Percentiles rank a stretch among this genome's conserved stretches.
phyloP scores from a whole-genome alignment of 768 basidiomycete genomes.

The Bullera alba region DNA sequence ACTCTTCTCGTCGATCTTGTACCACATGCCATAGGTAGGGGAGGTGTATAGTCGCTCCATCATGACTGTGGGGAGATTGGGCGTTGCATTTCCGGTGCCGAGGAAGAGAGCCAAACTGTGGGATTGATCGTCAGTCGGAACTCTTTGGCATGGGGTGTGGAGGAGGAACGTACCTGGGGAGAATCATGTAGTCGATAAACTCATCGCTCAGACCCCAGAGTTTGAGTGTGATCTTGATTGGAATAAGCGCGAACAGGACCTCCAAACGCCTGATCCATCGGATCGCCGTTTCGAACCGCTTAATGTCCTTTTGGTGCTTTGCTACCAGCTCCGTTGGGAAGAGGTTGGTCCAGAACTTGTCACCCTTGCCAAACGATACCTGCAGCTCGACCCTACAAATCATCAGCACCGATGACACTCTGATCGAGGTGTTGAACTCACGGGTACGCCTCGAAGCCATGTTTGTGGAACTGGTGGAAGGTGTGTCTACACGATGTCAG shows the following conservation, averaged over 20 bases:
- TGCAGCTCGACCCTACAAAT: slow-evolving; percentile 47
- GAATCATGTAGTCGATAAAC: slow-evolving; percentile 48
- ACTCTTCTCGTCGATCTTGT: slow-evolving; percentile 45
- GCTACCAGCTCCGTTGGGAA: slow-evolving; percentile 49
- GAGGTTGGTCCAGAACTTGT: slow-evolving; percentile 50
- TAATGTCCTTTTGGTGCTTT: slow-evolving; percentile 42
- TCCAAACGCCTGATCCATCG: slow-evolving; percentile 47
- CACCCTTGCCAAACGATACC: slow-evolving; percentile 50
- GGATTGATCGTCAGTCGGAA: background rate
- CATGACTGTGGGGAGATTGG: slow-evolving; percentile 48
- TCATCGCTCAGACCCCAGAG: slow-evolving; percentile 49
- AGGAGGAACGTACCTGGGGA: slow-evolving; percentile 40
- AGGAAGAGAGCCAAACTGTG: slow-evolving; percentile 12
- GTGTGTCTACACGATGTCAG: slow-evolving; percentile 43
- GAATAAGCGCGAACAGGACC: slow-evolving; percentile 48
- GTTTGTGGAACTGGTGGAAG: slow-evolving; percentile 47
- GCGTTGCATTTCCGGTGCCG: slow-evolving; percentile 49
- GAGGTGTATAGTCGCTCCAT: slow-evolving; percentile 50
- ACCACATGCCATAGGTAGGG: slow-evolving; percentile 50
- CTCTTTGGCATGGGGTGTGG: background rate
- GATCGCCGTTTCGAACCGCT: slow-evolving; percentile 33
- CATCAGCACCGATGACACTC: background rate
- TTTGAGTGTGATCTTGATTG: slow-evolving; percentile 48
- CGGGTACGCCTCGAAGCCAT: slow-evolving; percentile 45
- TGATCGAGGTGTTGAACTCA: slow-evolving; percentile 26